A percentile compares a stretch with the other conserved stretches of the same genome.
Conservation (phyloP, 2,329 filamentous ascomycete genomes). For the Fusarium miscanthi region DNA sequence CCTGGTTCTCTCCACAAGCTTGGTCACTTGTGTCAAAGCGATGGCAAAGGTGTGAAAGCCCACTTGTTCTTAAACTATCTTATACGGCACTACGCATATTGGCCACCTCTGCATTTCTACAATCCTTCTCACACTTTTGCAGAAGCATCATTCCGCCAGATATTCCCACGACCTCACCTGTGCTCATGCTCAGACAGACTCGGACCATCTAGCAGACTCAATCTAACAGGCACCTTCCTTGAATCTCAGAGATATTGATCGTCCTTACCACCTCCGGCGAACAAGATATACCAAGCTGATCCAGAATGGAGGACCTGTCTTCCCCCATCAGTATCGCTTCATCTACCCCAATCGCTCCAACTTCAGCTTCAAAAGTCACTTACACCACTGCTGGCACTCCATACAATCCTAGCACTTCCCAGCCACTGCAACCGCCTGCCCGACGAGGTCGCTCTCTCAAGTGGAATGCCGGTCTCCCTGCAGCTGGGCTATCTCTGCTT, state of each 20-base stretch:
- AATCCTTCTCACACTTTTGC: slow-evolving; percentile 15
- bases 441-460: slow-evolving; percentile 62
- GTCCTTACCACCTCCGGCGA: slow-evolving; percentile 31
- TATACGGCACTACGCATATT: slow-evolving; percentile 15
- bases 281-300: slow-evolving; percentile 34
- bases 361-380: slow-evolving; percentile 49
- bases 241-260: slow-evolving; percentile 33
- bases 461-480: slow-evolving; percentile 48
- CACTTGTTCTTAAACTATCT: slow-evolving; percentile 24
- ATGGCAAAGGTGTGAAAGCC: slow-evolving; percentile 26
- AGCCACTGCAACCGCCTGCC: slow-evolving; percentile 62
- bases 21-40: slow-evolving; percentile 8
- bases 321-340: slow-evolving; percentile 42
- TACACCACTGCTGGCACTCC: slow-evolving; percentile 69
- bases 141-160: slow-evolving; percentile 3
- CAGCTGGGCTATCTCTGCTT: slow-evolving; percentile 51
- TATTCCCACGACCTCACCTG: slow-evolving; percentile 5
- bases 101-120: slow-evolving; percentile 2
- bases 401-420: slow-evolving; percentile 60
- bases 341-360: slow-evolving; percentile 37
- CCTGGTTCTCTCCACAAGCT: slow-evolving; percentile 5
- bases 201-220: slow-evolving; percentile 22
- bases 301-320: slow-evolving; percentile 49
- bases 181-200: slow-evolving; percentile 12
- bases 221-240: slow-evolving; percentile 49